Conservation (phyloP, 2,329 filamentous ascomycete species). For the Ophiocordyceps camponoti-leonardi region DNA sequence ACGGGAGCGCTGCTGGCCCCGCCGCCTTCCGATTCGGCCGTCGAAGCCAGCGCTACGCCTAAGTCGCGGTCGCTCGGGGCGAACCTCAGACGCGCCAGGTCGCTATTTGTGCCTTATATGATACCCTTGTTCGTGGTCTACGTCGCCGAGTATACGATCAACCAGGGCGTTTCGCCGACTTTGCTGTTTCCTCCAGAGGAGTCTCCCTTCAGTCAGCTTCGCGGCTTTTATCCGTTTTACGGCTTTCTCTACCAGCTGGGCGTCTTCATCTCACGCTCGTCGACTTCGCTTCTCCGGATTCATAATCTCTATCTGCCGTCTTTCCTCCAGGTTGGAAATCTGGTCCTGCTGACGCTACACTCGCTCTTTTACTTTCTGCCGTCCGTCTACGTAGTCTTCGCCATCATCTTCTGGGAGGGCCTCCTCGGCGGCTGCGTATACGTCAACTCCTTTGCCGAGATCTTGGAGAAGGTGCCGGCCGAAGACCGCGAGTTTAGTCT, state of each 20-base stretch:
- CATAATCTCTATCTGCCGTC: constrained; percentile 69
- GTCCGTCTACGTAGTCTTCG: constrained; percentile 69
- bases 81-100: constrained; percentile 48
- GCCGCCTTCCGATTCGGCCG: constrained; percentile 14
- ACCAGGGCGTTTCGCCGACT: constrained; percentile 83
- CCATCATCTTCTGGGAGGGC: constrained; percentile 86
- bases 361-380: constrained; percentile 70
- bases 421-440: constrained; percentile 83
- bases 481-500: constrained; percentile 83
- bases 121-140: constrained; percentile 83
- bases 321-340: constrained; percentile 64
- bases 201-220: constrained; percentile 65
- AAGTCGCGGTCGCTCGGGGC: constrained; percentile 18
- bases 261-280: constrained; percentile 87
- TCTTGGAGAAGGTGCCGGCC: constrained; percentile 62
- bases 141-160: constrained; percentile 92
- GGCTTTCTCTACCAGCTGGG: constrained; percentile 88
- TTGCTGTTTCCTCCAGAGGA: constrained; percentile 65
- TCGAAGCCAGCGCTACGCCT: constrained; percentile 20
- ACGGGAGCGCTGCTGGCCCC: constrained; percentile 27
- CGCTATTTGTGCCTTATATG: constrained; percentile 70
- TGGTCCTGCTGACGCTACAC: constrained; percentile 57
- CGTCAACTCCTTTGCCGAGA: constrained; percentile 90
- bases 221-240: constrained; percentile 89
- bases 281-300: constrained; percentile 71